Base-by-base conservation (phyloP, 208 protist genomes). In the Porcisia deanei region DNA sequence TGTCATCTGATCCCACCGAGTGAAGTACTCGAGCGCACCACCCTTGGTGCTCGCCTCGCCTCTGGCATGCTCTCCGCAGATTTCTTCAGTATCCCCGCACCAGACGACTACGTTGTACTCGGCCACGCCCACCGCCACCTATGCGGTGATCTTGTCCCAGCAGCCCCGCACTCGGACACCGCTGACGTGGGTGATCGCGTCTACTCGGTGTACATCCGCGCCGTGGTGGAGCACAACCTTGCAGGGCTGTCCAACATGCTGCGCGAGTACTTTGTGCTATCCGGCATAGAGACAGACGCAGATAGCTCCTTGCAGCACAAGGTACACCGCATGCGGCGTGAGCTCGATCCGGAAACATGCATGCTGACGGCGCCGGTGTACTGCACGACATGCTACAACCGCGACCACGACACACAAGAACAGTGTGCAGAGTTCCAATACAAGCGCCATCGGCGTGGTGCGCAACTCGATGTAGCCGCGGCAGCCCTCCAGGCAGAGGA, bases 221-320 rank as follows among this genome's bases (percentile, higher is more conserved):
- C 88, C 5, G 80, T 97, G 43, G 75, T 84, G 49, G 83, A 85
- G 22, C 80, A 94, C 76, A 90, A 88, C 53, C 68, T 85, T 0
- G 78, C 86, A 1, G 93, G 90, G 9, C 53, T 96, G 49, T 86
- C 81, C 3, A 91, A 88, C 54, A 18, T 96, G 39, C 78, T 97
- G 71, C 91, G 93, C 4, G 93, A 97, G 76, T 94, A 95, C 75
- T 97, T 97, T 71, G 78, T 90, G 12, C 80, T 97, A 18, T 74
- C 53, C 41, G 90, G 88, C 25, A 83, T 97, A 8, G 84, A 91
- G 70, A 81, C 85, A 25, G 88, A 94, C 70, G 37, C 47, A 4
- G 91, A 93, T 41, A 90, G 85, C 73, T 77, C 85, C 25, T 76
- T 97, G 71, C 93, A 97, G 83, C 91, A 97, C 80, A 97, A 96